phyloP scores from a whole-genome alignment of 129 eudicot genomes.

The Silybum marianum region DNA sequence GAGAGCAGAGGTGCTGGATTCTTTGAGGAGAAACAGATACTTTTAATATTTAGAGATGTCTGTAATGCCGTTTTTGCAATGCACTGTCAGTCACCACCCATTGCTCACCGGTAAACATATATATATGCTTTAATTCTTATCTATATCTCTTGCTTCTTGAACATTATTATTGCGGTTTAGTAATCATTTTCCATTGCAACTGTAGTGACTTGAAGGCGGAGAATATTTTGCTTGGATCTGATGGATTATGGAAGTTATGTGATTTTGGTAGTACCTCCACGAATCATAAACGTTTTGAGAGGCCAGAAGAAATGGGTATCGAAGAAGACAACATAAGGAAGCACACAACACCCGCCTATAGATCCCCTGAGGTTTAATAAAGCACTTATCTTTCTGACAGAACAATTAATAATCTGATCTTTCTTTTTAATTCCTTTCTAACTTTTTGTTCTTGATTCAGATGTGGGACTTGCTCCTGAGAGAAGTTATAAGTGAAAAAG shows the following conservation, averaged over 20 bases:
- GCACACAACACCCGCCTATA: constrained; percentile 96
- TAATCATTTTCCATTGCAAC: constrained; percentile 18
- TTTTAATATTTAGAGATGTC: constrained; percentile 77
- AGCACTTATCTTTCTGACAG: constrained; percentile 16
- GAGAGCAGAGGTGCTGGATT: constrained; percentile 95
- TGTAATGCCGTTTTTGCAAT: constrained; percentile 99
- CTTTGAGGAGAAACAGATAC: constrained; percentile 87
- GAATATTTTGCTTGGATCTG: constrained; percentile 84
- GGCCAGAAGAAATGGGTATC: constrained; percentile 98
- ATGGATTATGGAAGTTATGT: constrained; percentile 97
- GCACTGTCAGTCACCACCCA: constrained; percentile 94
- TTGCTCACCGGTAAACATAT: constrained; percentile 87
- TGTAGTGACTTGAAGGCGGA: constrained; percentile 97
- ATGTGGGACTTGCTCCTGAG: constrained; percentile 94
- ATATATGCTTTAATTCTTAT: not conserved
- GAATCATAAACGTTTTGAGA: constrained; percentile 92
- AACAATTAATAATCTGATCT: not conserved
- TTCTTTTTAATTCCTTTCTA: constrained; percentile 9
- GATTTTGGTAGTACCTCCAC: constrained; percentile 97
- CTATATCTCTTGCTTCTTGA: not conserved
- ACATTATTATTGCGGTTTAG: not conserved
- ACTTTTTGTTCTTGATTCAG: constrained; percentile 50
- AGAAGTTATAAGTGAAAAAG: constrained; percentile 93
- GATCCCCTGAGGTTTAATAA: constrained; percentile 90
- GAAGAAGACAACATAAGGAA: constrained; percentile 98